Evolutionary conservation across 1,139 yeast species (phyloP).

Genomic region (Meyerozyma carpophila): DNA sequence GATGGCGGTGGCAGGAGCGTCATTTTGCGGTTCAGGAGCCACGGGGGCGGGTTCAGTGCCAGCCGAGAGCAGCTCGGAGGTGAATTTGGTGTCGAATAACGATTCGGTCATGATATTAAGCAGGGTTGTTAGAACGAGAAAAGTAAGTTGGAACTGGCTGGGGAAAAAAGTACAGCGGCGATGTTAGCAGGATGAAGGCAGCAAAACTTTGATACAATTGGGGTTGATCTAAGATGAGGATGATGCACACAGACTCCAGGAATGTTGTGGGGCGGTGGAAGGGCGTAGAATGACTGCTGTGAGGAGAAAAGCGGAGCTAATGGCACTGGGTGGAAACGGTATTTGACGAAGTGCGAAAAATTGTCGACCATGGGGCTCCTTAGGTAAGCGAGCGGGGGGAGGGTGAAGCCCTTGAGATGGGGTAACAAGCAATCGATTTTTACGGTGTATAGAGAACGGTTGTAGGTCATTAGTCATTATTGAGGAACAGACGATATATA

Average conservation of each 20-base stretch:
- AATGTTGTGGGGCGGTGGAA: neutral
- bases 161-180: neutral
- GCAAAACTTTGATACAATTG: neutral
- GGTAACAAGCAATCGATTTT: neutral
- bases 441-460: too few relatives aligned
- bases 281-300: neutral
- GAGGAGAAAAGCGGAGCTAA: neutral
- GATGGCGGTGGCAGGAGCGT: slow-evolving; percentile 3
- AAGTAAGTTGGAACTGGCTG: neutral
- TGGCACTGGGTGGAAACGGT: neutral
- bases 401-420: neutral
- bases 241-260: neutral
- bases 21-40: neutral
- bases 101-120: slow-evolving; percentile 46
- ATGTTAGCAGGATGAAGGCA: neutral
- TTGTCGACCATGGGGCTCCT: neutral
- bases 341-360: neutral
- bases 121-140: neutral
- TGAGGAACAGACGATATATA: neutral
- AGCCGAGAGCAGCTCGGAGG: slow-evolving; percentile 15
- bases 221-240: neutral
- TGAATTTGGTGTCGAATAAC: slow-evolving; percentile 35
- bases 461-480: neutral
- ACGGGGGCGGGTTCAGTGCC: slow-evolving; percentile 2
- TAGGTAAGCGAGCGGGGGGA: neutral